Evolutionary conservation across 1,284 basidiomycete genomes (phyloP).

Genomic region (Moesziomyces sp.): DNA sequence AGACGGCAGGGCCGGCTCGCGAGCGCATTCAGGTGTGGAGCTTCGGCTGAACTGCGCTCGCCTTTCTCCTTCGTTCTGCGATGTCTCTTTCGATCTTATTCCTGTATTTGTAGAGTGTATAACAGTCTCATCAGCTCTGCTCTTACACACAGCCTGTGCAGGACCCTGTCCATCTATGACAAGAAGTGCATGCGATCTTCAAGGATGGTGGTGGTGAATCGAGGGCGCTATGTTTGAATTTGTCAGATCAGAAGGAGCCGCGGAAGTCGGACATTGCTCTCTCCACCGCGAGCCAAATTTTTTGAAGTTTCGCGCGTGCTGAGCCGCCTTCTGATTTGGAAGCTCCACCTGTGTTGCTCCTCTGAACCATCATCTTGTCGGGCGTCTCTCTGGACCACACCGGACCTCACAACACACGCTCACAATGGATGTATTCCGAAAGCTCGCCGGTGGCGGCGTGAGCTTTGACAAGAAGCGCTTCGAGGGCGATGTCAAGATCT

Average conservation of each 20-base stretch:
- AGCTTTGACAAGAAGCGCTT: slow-evolving; percentile 82
- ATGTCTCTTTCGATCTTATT: not conserved
- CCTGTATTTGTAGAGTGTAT: slow-evolving; percentile 8
- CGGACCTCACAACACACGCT: not conserved
- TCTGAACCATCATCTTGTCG: too few species aligned
- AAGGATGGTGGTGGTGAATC: too few species aligned
- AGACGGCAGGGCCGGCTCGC: slow-evolving; percentile 1
- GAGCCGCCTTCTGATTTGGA: not conserved
- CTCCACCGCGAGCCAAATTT: slow-evolving; percentile 39
- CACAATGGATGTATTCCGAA: slow-evolving; percentile 66
- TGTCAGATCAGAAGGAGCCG: not conserved
- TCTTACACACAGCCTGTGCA: too few species aligned
- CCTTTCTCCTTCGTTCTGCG: not conserved
- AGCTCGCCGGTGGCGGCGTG: slow-evolving; percentile 57
- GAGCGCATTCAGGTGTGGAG: slow-evolving; percentile 55
- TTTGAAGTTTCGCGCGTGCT: slow-evolving; percentile 21
- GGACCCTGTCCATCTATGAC: too few species aligned
- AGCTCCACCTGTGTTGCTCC: too few species aligned
- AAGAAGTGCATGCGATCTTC: too few species aligned
- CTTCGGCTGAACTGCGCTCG: slow-evolving; percentile 19
- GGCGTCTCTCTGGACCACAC: too few species aligned
- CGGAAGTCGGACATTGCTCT: slow-evolving; percentile 19
- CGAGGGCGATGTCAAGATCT: slow-evolving; percentile 78
- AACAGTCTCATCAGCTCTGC: slow-evolving; percentile 5
- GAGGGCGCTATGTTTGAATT: too few species aligned